Evolutionary conservation across 192 early-diverging fungal genomes (phyloP).

Genomic region (Glomus cerebriforme): DNA sequence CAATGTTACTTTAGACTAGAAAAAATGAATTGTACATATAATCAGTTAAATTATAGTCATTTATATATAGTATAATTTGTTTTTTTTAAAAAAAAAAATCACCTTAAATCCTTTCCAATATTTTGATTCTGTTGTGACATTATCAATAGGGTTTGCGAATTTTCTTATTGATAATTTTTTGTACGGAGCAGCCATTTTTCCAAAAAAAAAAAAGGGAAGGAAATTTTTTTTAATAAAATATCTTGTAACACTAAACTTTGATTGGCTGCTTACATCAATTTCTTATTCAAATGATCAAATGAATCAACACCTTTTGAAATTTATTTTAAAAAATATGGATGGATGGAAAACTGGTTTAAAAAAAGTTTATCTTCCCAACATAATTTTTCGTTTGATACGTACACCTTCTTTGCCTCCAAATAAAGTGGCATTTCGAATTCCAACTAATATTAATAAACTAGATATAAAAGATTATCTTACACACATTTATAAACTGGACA

Average conservation of each 20-base stretch:
- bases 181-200: not conserved
- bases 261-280: not conserved
- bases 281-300: not conserved
- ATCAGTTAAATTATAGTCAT: too few species aligned
- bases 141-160: not conserved
- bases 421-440: conserved; percentile 90
- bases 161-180: conserved; percentile 17
- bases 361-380: conserved; percentile 86
- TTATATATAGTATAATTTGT: too few species aligned
- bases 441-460: conserved; percentile 89
- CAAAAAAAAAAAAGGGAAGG: too few species aligned
- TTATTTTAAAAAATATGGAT: not conserved
- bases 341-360: conserved; percentile 37
- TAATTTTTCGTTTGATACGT: conserved; percentile 80
- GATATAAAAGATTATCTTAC: conserved; percentile 87
- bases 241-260: not conserved
- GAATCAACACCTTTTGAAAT: not conserved
- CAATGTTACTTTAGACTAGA: conserved; percentile 79
- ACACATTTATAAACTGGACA: conserved; percentile 79
- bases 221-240: conserved; percentile 8
- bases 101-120: conserved; percentile 84
- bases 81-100: not conserved
- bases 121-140: conserved; percentile 56
- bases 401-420: conserved; percentile 75
- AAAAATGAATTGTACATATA: not conserved